Evolutionary conservation across 2,329 filamentous ascomycete species (phyloP).

Genomic region (Xylogone sp.): DNA sequence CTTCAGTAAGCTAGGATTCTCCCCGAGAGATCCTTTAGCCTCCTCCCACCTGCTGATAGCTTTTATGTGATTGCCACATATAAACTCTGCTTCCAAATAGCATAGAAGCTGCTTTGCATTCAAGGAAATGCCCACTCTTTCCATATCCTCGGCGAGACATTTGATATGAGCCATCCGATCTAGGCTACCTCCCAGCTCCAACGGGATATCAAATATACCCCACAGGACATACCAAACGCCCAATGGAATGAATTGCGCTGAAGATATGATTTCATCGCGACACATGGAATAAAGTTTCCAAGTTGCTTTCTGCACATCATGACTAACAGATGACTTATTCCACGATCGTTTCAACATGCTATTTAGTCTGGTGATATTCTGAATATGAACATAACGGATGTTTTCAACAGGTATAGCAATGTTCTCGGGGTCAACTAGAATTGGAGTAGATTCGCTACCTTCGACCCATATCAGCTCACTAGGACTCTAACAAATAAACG

Average conservation of each 20-base stretch:
- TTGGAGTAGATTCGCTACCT: background rate
- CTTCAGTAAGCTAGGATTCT: slow-evolving; percentile 28
- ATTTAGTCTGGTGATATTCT: background rate
- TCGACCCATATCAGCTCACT: background rate
- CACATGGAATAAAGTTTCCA: slow-evolving; percentile 49
- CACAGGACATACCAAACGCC: slow-evolving; percentile 65
- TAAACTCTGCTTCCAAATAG: slow-evolving; percentile 65
- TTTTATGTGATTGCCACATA: slow-evolving; percentile 49
- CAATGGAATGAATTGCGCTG: slow-evolving; percentile 53
- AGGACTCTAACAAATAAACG: background rate
- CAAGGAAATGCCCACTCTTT: slow-evolving; percentile 51
- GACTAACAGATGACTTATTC: background rate
- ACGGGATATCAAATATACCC: slow-evolving; percentile 52
- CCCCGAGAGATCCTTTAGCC: slow-evolving; percentile 21
- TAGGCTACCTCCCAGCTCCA: slow-evolving; percentile 41
- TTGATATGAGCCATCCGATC: slow-evolving; percentile 59
- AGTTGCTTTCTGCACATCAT: slow-evolving; percentile 29
- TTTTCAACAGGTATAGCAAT: background rate
- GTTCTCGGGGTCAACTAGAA: background rate
- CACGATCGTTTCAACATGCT: background rate
- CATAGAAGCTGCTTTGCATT: slow-evolving; percentile 56
- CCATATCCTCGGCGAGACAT: slow-evolving; percentile 62
- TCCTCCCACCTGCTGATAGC: slow-evolving; percentile 30
- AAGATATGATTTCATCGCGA: slow-evolving; percentile 38
- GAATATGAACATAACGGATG: background rate